These are phyloP conservation scores for Solanum microdontum DNA, from an alignment of 257 asterid species.

Conservation along the genomic window DNA sequence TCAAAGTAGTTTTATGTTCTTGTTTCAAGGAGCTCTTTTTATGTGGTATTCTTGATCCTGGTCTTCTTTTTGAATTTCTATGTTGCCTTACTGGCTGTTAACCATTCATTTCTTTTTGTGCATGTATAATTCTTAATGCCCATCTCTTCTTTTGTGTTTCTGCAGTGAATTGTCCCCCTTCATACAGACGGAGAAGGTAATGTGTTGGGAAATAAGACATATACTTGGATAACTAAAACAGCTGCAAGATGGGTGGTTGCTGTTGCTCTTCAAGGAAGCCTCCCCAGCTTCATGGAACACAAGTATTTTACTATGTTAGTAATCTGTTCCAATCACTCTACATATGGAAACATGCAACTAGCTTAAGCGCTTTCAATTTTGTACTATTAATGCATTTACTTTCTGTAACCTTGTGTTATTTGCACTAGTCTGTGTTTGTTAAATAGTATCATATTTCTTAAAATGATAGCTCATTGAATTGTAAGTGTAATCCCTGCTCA, in stretches of 20 bases:
- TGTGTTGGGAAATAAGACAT: not conserved
- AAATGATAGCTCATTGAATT: not conserved
- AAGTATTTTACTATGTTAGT: constrained; percentile 65
- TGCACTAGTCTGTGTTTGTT: not conserved
- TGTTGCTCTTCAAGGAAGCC: constrained; percentile 68
- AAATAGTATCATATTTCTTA: not conserved
- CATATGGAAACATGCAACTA: not conserved
- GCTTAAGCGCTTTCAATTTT: not conserved
- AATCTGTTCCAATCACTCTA: not conserved
- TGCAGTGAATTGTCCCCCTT: not conserved
- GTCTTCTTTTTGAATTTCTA: not conserved
- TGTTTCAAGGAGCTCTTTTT: not conserved
- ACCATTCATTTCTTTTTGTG: not conserved
- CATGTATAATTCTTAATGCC: not conserved
- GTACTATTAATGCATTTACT: not conserved
- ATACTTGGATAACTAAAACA: not conserved
- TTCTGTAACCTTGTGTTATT: not conserved
- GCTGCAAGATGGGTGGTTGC: constrained; percentile 62
- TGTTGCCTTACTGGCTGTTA: not conserved
- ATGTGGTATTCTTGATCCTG: not conserved
- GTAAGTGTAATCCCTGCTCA: not conserved
- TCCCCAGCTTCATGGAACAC: constrained; percentile 61
- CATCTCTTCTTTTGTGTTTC: not conserved
- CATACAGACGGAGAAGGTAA: not conserved
- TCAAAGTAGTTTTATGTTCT: not conserved